These are phyloP conservation scores for Euphrasia arctica DNA, from an alignment of 305 asterid species.

Conservation along the genomic window DNA sequence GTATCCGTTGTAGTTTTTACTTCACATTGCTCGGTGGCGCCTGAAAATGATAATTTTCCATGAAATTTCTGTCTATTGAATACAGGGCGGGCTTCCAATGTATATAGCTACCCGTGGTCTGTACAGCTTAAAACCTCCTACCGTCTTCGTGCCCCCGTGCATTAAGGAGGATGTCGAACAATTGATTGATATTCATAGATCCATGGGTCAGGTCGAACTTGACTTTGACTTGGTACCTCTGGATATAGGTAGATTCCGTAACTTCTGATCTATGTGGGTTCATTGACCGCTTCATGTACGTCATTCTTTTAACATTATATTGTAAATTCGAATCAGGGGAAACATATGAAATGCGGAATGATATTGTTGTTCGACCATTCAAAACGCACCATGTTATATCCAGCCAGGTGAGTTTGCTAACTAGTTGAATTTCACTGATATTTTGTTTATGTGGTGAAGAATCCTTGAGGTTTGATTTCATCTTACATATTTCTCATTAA, in stretches of 20 bases:
- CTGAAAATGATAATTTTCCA: slow-evolving; percentile 6
- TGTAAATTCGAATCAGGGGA: slow-evolving; percentile 56
- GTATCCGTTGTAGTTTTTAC: slow-evolving; percentile 5
- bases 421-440: slow-evolving; percentile 1
- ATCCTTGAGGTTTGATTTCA: no score
- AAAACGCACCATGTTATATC: slow-evolving; percentile 83
- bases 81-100: slow-evolving; percentile 98
- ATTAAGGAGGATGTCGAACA: slow-evolving; percentile 80
- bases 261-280: slow-evolving; percentile 1
- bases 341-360: slow-evolving; percentile 94
- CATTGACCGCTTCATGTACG: slow-evolving; percentile 19
- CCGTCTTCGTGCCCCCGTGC: slow-evolving; percentile 84
- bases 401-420: slow-evolving; percentile 65
- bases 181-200: slow-evolving; percentile 69
- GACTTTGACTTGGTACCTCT: slow-evolving; percentile 77
- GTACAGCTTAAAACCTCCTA: slow-evolving; percentile 87
- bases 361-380: slow-evolving; percentile 87
- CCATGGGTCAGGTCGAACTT: slow-evolving; percentile 80
- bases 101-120: slow-evolving; percentile 91
- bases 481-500: no score
- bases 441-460: neutral
- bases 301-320: slow-evolving; percentile 17
- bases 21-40: slow-evolving; percentile 4
- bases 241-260: slow-evolving; percentile 65
- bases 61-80: slow-evolving; percentile 27